Evolutionary conservation across 1,284 basidiomycete species (phyloP).

Genomic region (Boletellus deceptivus): DNA sequence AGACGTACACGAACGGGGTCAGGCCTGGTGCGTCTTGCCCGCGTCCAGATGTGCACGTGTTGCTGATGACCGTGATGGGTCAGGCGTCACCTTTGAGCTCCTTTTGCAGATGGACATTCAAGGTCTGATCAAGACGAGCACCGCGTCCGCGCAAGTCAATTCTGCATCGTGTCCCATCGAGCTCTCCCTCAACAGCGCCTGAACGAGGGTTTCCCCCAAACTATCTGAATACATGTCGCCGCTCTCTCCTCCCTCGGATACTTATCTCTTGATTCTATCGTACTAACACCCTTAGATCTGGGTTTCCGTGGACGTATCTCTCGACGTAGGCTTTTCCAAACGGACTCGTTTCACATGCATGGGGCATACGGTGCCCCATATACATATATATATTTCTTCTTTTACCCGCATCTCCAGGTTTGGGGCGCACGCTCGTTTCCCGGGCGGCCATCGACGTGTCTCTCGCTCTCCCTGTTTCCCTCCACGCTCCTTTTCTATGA

Average conservation of each 20-base stretch:
- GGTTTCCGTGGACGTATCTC: slow-evolving; percentile 12
- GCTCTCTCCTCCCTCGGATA: slow-evolving; percentile 12
- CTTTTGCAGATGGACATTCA: slow-evolving; percentile 67
- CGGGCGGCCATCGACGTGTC: not conserved
- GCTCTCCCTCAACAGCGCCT: slow-evolving; percentile 47
- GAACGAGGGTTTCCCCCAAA: not conserved
- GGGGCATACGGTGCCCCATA: too few relatives aligned
- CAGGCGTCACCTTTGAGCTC: slow-evolving; percentile 66
- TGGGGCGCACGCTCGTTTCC: not conserved
- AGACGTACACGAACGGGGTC: slow-evolving; percentile 45
- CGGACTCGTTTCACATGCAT: too few relatives aligned
- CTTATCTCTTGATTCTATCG: slow-evolving; percentile 5
- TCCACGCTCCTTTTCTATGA: slow-evolving; percentile 6
- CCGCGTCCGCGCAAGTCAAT: slow-evolving; percentile 55
- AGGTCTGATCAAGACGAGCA: slow-evolving; percentile 59
- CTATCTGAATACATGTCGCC: not conserved
- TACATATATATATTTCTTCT: not conserved
- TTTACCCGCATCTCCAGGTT: not conserved
- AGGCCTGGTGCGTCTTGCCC: slow-evolving; percentile 55
- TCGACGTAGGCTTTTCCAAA: not conserved
- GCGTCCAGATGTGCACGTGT: not conserved
- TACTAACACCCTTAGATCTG: slow-evolving; percentile 3
- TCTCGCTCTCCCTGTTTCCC: not conserved
- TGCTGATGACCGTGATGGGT: not conserved
- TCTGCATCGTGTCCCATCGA: slow-evolving; percentile 77